Base-by-base conservation (phyloP, 23 red algal genomes). In the Cyanidiococcus yangmingshanensis region DNA sequence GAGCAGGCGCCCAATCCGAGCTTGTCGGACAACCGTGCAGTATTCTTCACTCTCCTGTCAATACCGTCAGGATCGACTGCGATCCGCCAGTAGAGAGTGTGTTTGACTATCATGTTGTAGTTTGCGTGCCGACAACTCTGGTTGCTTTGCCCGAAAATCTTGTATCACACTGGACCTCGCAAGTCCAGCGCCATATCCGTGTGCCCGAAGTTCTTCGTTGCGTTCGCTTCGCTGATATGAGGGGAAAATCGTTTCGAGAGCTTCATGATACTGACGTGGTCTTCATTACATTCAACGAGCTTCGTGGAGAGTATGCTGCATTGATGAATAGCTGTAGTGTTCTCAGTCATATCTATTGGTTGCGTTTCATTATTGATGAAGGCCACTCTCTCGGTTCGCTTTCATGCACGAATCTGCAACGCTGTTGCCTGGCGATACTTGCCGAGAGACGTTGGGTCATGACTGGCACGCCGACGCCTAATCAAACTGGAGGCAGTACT, bases 391-490 rank as follows among this genome's bases (percentile, higher is more conserved):
- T 98, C 1, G 86, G 86, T 37, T 74, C 77, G 41, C 59, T 63
- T 16, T 80, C 41, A 37, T 15, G 7, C 16, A 79, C 80, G 38
- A 80, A 80, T 29, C 80, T 90, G 74, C 63, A 76, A 0, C 12
- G 39, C 7, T 84, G 58, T 30, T 89, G 91, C 40, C 51, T 83
- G 38, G 78, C 71, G 38, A 67, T 98, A 35, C 36, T 75, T 17
- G 74, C 88, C 0, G 94, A 98, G 25, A 82, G 79, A n/a, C 79
- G 88, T 17, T 91, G 94, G 94, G 85, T 98, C n/a, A 85, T 98
- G 88, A 98, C 94, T 34, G 94, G 94, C 33, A 98, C 94, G 36
- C 94, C 94, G 21, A 89, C 88, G 24, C 84, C 94, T 25, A 77
- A 50, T 37, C 74, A 82, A 30, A 59, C 74, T 0, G 50, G 54